These are phyloP conservation scores for Volvox carteri DNA, from an alignment of 163 green algal genomes.

Conservation along the genomic window DNA sequence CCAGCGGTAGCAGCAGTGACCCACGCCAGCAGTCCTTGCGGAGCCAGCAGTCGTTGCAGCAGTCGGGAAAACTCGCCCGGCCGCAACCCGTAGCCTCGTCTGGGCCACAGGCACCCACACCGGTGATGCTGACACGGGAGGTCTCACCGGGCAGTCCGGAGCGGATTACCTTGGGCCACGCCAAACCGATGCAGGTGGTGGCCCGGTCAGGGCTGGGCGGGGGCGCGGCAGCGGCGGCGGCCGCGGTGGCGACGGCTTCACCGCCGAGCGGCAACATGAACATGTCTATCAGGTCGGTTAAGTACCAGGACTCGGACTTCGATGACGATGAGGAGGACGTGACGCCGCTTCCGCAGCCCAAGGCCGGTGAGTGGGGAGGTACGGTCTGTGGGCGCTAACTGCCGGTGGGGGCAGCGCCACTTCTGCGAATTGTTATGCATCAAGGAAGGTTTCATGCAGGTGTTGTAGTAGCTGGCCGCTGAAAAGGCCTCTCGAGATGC, in stretches of 20 bases:
- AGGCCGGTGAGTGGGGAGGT: slow-evolving; percentile 14
- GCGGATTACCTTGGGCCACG: not conserved
- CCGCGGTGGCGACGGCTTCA: not conserved
- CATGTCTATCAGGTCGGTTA: slow-evolving; percentile 54
- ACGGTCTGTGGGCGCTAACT: not conserved
- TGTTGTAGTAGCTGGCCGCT: too few species aligned
- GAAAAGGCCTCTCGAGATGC: too few species aligned
- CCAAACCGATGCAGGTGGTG: not conserved
- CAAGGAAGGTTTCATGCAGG: too few species aligned
- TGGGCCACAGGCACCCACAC: not conserved
- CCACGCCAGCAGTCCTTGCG: not conserved
- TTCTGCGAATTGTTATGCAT: too few species aligned
- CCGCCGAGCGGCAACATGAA: slow-evolving; percentile 50
- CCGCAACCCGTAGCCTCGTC: not conserved
- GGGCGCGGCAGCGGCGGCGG: too few species aligned
- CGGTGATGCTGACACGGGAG: not conserved
- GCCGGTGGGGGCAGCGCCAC: too few species aligned
- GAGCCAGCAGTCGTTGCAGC: not conserved
- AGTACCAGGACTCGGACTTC: slow-evolving; percentile 51
- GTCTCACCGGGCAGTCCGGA: not conserved
- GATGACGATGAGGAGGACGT: slow-evolving; percentile 51
- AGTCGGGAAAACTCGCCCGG: not conserved
- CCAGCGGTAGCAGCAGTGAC: slow-evolving; percentile 2
- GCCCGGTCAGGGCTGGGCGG: not conserved
- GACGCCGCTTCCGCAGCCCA: slow-evolving; percentile 35